Evolutionary conservation across 2,329 filamentous ascomycete species (phyloP).

Genomic region (Mycocentrospora acerina): DNA sequence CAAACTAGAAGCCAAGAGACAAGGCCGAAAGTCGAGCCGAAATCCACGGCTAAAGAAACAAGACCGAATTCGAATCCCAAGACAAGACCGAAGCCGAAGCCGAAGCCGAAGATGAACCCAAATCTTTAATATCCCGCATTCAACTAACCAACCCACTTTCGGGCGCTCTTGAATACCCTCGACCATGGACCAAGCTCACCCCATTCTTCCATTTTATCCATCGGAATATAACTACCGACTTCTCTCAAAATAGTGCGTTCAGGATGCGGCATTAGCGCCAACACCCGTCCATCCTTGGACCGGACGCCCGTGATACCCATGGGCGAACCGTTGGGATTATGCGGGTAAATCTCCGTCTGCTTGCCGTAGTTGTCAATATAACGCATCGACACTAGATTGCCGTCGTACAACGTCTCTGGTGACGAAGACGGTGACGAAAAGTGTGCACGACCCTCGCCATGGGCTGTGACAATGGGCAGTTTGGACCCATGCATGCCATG

Average conservation of each 20-base stretch:
- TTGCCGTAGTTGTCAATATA: constrained; percentile 82
- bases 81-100: too few species aligned
- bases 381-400: constrained; percentile 72
- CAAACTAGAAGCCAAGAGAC: too few species aligned
- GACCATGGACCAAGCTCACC: constrained; percentile 84
- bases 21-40: too few species aligned
- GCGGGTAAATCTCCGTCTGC: constrained; percentile 80
- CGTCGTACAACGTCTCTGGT: constrained; percentile 57
- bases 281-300: constrained; percentile 73
- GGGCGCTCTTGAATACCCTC: constrained; percentile 81
- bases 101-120: too few species aligned
- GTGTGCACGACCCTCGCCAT: constrained; percentile 82
- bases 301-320: constrained; percentile 78
- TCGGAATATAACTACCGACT: constrained; percentile 73
- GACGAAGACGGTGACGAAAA: constrained; percentile 46
- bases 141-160: constrained; percentile 75
- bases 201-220: constrained; percentile 64
- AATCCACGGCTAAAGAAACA: too few species aligned
- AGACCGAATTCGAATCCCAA: too few species aligned
- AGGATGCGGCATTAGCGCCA: constrained; percentile 92
- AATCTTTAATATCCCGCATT: too few species aligned
- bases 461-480: constrained; percentile 83
- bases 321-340: constrained; percentile 85
- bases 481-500: constrained; percentile 81
- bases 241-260: constrained; percentile 85